A percentile compares a stretch with the other conserved stretches of the same genome.
Conservation (phyloP, 2,329 filamentous ascomycete genomes). For the Dichotomopilus funicola region DNA sequence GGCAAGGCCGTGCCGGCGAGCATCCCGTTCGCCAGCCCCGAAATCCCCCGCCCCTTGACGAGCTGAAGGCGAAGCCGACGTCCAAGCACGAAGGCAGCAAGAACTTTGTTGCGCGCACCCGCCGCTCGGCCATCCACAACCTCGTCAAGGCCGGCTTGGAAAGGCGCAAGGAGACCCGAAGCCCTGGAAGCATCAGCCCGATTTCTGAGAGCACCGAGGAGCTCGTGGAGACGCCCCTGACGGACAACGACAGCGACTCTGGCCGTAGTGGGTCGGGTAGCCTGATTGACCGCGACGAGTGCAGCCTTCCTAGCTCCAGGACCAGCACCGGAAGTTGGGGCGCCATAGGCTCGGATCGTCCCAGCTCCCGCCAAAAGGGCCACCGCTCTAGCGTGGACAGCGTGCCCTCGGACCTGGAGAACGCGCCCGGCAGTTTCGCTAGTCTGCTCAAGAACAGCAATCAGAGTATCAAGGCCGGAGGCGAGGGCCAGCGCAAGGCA, state of each 20-base stretch:
- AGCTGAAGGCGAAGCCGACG: constrained; percentile 83
- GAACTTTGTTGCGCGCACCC: constrained; percentile 91
- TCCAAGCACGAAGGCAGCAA: constrained; percentile 92
- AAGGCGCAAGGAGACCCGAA: constrained; percentile 70
- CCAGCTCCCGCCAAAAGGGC: constrained; percentile 61
- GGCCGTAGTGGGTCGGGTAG: constrained; percentile 71
- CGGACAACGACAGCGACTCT: constrained; percentile 69
- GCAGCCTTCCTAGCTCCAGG: constrained; percentile 66
- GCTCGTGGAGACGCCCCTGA: constrained; percentile 55
- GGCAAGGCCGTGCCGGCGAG: constrained; percentile 87
- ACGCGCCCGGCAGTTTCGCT: constrained; percentile 56
- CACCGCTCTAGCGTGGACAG: constrained; percentile 55
- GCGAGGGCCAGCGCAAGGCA: constrained; percentile 66
- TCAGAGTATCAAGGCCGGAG: constrained; percentile 49
- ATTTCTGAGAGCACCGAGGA: constrained; percentile 72
- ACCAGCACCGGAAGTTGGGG: constrained; percentile 67
- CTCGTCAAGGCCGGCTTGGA: constrained; percentile 84
- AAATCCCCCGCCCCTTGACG: constrained; percentile 84
- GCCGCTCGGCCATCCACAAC: constrained; percentile 85
- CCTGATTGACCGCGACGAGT: constrained; percentile 60
- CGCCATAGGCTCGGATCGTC: constrained; percentile 82
- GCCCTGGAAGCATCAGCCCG: constrained; percentile 76
- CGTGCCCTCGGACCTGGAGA: constrained; percentile 44
- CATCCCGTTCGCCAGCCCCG: constrained; percentile 90
- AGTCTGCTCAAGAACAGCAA: constrained; percentile 58